Evolutionary conservation across 2,329 filamentous ascomycete species (phyloP).

Genomic region (Fusarium sp.): DNA sequence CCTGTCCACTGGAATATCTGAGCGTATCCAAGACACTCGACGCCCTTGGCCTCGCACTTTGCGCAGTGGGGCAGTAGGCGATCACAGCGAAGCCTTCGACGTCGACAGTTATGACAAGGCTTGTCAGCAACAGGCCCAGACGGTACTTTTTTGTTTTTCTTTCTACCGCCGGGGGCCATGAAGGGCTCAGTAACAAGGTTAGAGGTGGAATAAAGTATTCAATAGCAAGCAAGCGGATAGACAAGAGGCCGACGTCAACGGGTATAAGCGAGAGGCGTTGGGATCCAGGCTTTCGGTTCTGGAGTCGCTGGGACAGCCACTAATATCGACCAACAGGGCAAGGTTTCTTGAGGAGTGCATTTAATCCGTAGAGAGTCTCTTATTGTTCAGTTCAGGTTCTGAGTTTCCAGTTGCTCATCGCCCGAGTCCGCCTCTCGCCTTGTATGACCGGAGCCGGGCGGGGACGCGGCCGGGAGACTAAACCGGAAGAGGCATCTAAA

Average conservation of each 20-base stretch:
- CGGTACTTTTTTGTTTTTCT: slow-evolving; percentile 42
- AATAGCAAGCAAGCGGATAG: slow-evolving; percentile 13
- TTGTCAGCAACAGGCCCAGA: slow-evolving; percentile 47
- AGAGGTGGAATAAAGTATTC: slow-evolving; percentile 2
- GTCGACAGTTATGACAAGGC: slow-evolving; percentile 65
- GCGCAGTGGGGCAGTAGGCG: slow-evolving; percentile 62
- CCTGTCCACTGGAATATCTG: slow-evolving; percentile 65
- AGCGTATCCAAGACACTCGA: slow-evolving; percentile 65
- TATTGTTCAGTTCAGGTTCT: slow-evolving; percentile 18
- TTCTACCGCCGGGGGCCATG: slow-evolving; percentile 43
- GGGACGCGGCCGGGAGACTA: slow-evolving; percentile 41
- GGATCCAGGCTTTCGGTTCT: slow-evolving; percentile 14
- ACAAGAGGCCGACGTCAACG: slow-evolving; percentile 27
- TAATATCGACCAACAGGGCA: slow-evolving; percentile 32
- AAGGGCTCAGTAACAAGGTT: slow-evolving; percentile 16
- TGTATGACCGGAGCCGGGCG: slow-evolving; percentile 31
- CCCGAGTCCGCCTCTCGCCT: slow-evolving; percentile 12
- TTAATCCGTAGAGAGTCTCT: slow-evolving; percentile 11
- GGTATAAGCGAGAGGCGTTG: slow-evolving; percentile 27
- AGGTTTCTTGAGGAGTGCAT: slow-evolving; percentile 20
- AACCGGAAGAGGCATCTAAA: slow-evolving; percentile 48
- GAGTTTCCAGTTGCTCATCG: slow-evolving; percentile 17
- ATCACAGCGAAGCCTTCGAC: slow-evolving; percentile 64
- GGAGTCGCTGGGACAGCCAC: slow-evolving; percentile 21
- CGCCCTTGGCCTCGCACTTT: slow-evolving; percentile 61